These are phyloP conservation scores for Mucuna pruriens DNA, from an alignment of 306 rosid genomes.

Conservation along the genomic window DNA sequence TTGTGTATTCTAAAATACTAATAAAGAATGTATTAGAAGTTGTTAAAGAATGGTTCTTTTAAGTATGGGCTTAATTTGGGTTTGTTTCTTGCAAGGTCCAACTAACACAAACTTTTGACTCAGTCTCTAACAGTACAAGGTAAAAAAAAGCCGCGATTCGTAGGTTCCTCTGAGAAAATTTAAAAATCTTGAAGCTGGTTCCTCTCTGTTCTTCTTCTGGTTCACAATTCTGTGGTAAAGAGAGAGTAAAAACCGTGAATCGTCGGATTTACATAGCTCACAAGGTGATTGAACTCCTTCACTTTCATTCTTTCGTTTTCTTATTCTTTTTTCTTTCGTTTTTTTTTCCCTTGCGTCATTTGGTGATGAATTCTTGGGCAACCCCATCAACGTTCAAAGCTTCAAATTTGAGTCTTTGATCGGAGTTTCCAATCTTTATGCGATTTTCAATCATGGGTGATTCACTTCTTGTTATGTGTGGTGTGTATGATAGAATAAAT, in stretches of 20 bases:
- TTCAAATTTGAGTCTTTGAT: slow-evolving; percentile 19
- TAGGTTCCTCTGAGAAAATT: slow-evolving; percentile 1
- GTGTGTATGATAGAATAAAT: not conserved
- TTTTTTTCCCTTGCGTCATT: not conserved
- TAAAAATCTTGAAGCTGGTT: not conserved
- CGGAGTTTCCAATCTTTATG: slow-evolving; percentile 21
- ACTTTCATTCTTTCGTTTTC: not conserved
- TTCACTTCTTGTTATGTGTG: not conserved
- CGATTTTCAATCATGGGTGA: slow-evolving; percentile 15
- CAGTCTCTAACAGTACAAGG: not conserved
- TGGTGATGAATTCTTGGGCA: not conserved
- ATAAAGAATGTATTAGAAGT: too few species aligned
- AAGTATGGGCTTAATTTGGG: slow-evolving; percentile 5
- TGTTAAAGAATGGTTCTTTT: too few species aligned
- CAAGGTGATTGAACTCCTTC: slow-evolving; percentile 22
- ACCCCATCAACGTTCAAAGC: not conserved
- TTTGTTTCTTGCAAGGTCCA: slow-evolving; percentile 17
- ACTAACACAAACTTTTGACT: not conserved
- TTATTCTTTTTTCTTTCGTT: not conserved
- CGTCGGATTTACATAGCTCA: not conserved
- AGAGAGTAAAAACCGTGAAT: not conserved
- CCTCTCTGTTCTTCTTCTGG: not conserved
- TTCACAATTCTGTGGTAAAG: not conserved
- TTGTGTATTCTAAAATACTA: too few species aligned
- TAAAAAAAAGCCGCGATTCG: not conserved